Evolutionary conservation across 2,329 filamentous ascomycete species (phyloP).

Genomic region (Epichloe brachyelytri): DNA sequence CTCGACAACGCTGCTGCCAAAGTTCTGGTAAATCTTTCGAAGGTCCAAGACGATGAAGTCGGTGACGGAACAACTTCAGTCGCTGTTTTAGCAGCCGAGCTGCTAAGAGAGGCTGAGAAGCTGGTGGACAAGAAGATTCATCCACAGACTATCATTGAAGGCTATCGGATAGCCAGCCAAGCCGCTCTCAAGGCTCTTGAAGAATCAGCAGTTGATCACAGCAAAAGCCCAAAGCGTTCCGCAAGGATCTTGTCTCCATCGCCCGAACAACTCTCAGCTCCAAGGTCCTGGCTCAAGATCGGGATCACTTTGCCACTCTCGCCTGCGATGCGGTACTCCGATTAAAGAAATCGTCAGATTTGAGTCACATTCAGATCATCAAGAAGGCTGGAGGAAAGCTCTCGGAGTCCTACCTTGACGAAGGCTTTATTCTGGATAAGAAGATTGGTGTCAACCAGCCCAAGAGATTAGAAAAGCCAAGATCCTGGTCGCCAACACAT

Average conservation of each 20-base stretch:
- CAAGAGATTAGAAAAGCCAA: slow-evolving; percentile 92
- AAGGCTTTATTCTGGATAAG: slow-evolving; percentile 98
- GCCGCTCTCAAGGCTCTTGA: slow-evolving; percentile 78
- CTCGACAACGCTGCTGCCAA: slow-evolving; percentile 97
- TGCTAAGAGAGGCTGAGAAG: slow-evolving; percentile 92
- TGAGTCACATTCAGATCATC: slow-evolving; percentile 98
- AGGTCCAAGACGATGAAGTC: slow-evolving; percentile 97
- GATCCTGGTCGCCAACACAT: slow-evolving; percentile 93
- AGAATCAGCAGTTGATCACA: slow-evolving; percentile 79
- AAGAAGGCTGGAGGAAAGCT: slow-evolving; percentile 98
- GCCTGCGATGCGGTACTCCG: slow-evolving; percentile 86
- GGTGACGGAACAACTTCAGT: slow-evolving; percentile 98
- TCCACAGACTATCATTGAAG: slow-evolving; percentile 98
- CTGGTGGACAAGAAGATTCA: slow-evolving; percentile 97
- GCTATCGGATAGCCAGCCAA: slow-evolving; percentile 90
- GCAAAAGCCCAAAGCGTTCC: slow-evolving; percentile 71
- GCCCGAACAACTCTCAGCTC: slow-evolving; percentile 93
- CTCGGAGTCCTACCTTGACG: slow-evolving; percentile 92
- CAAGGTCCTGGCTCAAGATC: slow-evolving; percentile 90
- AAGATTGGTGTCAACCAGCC: slow-evolving; percentile 98
- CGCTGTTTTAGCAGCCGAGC: slow-evolving; percentile 84
- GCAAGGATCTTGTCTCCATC: slow-evolving; percentile 79
- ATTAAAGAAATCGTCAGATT: slow-evolving; percentile 78
- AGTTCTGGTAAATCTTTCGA: slow-evolving; percentile 97
- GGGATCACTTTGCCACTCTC: slow-evolving; percentile 78